Evolutionary conservation across 768 basidiomycete species (phyloP), one percentile per base, ranked within the genome.

Genomic region (Tricholoma saponaceum): DNA sequence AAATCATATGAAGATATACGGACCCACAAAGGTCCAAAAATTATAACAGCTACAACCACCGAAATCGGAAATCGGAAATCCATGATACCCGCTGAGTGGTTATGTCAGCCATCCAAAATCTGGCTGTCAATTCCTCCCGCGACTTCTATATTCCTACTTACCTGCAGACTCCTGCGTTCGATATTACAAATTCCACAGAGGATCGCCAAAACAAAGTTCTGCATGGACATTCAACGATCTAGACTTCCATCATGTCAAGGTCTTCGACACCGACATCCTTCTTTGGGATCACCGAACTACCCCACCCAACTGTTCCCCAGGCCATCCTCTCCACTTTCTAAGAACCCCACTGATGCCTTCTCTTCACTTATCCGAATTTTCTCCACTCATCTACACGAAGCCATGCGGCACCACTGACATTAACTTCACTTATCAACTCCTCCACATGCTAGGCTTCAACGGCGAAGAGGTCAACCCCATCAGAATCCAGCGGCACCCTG

Each of bases 151-250:
- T n/a, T n/a, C n/a, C n/a, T n/a, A n/a, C n/a, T n/a, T n/a, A n/a
- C n/a, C n/a, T n/a, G n/a, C n/a, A n/a, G n/a, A n/a, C n/a, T n/a
- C n/a, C n/a, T n/a, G n/a, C n/a, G n/a, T n/a, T 30, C 28, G 4
- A 30, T 30, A 30, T 30, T 30, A 37, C 14, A 35, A 37, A 22
- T 52, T 14, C 20, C 16, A 52, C 28, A 37, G 33, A 14, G 9
- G 32, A 37, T 33, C 53, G 4, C 59, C 62, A 14, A 62, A 62
- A 51, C 49, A 51, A 1, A 35, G 59, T 20, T 57, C 59, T 26
- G 55, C 59, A 33, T 65, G 64, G 64, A 62, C 59, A 1, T 49
- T 56, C 43, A 44, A 47, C 0, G 64, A 62, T 20, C 26, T 65
- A 6, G 30, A 37, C 13, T 43, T 56, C 43, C 60, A 59, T 47